A percentile compares a stretch with the other conserved stretches of the same genome.
Evolutionary conservation across 2,329 filamentous ascomycete genomes (phyloP).

Genomic region (Epichloe amarillans): DNA sequence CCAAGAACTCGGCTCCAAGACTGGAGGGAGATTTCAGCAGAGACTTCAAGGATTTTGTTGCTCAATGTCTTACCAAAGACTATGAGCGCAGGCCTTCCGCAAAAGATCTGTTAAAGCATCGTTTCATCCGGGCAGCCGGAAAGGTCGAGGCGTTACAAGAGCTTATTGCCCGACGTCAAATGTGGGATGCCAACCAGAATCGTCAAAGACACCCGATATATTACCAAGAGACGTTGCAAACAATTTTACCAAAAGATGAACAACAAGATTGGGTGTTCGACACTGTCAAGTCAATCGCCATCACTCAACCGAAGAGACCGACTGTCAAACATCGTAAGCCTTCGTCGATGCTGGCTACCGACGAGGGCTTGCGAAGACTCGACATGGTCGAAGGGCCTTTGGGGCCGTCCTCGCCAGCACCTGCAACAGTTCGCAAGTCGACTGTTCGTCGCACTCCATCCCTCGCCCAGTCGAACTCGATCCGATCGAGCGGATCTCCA

Average conservation of each 20-base stretch:
- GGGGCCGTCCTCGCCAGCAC: constrained; percentile 39
- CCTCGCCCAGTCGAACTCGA: constrained; percentile 20
- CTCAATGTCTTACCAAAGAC: constrained; percentile 84
- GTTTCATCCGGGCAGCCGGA: constrained; percentile 76
- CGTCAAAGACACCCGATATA: constrained; percentile 62
- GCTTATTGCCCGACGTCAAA: constrained; percentile 68
- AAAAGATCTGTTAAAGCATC: constrained; percentile 75
- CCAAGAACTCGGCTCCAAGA: constrained; percentile 72
- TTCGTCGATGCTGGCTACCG: constrained; percentile 43
- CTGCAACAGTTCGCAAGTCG: constrained; percentile 44
- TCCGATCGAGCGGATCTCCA: constrained; percentile 28
- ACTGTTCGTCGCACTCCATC: constrained; percentile 40
- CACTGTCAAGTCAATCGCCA: constrained; percentile 62
- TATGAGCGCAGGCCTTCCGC: constrained; percentile 73
- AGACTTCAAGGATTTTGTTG: constrained; percentile 89
- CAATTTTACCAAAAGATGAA: constrained; percentile 51
- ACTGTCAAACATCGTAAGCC: constrained; percentile 40
- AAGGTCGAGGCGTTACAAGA: constrained; percentile 83
- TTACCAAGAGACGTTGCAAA: constrained; percentile 84
- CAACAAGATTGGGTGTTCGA: constrained; percentile 93
- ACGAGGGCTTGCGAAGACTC: constrained; percentile 46
- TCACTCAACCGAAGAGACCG: constrained; percentile 33
- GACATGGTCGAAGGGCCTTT: constrained; percentile 49
- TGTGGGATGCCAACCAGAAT: constrained; percentile 64
- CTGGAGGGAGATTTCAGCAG: constrained; percentile 77